A percentile compares a stretch with the other conserved stretches of the same genome.
Conservation (phyloP, 768 basidiomycete genomes). For the Amanita brunnescens region DNA sequence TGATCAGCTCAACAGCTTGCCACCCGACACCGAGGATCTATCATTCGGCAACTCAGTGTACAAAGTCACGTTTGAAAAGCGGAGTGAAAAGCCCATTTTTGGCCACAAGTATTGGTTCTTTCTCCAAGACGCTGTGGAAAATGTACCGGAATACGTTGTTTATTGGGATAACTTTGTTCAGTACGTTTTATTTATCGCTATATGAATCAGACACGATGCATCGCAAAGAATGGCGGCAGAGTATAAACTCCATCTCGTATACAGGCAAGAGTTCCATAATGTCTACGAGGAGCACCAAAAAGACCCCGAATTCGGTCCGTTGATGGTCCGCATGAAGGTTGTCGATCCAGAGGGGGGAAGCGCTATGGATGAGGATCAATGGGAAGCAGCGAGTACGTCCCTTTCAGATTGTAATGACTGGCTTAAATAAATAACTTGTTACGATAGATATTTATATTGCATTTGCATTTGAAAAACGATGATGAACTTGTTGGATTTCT, state of each 20-base stretch:
- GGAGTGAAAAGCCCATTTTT: constrained; percentile 52
- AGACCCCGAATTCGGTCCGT: constrained; percentile 69
- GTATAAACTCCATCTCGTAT: constrained; percentile 64
- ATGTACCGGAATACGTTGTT: constrained; percentile 97
- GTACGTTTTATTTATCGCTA: constrained; percentile 40
- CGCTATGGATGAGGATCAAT: constrained; percentile 90
- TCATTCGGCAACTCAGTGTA: constrained; percentile 91
- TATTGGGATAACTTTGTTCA: constrained; percentile 86
- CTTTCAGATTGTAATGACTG: constrained; percentile 5
- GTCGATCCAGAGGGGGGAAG: constrained; percentile 80
- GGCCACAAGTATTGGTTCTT: constrained; percentile 95
- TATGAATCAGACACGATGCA: background rate
- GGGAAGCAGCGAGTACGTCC: constrained; percentile 96
- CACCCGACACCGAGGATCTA: constrained; percentile 56
- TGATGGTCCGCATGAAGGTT: constrained; percentile 88
- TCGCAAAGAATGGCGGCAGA: constrained; percentile 69
- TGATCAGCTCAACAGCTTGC: constrained; percentile 61
- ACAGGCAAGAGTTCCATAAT: constrained; percentile 86
- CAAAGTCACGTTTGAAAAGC: constrained; percentile 76
- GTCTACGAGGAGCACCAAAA: constrained; percentile 78
- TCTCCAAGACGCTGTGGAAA: constrained; percentile 89
- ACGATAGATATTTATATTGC: constrained; percentile 82
- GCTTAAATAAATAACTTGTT: background rate
- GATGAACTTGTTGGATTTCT: background rate
- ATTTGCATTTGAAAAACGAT: constrained; percentile 80